These are phyloP conservation scores for Cyclanthera cordifolia DNA, from an alignment of 306 rosid genomes.

Conservation along the genomic window DNA sequence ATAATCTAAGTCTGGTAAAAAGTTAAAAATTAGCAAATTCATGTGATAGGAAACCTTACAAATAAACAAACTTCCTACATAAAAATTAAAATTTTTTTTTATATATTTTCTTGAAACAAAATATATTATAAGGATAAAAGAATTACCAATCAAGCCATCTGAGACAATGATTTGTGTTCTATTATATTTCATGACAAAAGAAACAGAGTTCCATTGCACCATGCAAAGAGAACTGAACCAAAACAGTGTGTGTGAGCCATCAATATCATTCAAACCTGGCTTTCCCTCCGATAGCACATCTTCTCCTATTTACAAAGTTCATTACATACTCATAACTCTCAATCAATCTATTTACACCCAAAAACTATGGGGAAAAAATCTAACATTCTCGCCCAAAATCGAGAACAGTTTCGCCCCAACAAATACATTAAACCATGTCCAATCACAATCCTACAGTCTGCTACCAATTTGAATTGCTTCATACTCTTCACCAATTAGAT, in stretches of 20 bases:
- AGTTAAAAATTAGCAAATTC: too few species aligned
- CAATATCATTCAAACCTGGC: not conserved
- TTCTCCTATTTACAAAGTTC: constrained; percentile 9
- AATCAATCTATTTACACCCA: constrained; percentile 11
- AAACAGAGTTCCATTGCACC: constrained; percentile 5
- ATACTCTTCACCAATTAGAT: not conserved
- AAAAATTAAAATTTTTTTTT: too few species aligned
- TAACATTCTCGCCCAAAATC: constrained; percentile 7
- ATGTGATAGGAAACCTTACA: too few species aligned
- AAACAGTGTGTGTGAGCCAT: not conserved
- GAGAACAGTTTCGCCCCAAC: constrained; percentile 3
- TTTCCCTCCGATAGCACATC: not conserved
- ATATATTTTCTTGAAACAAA: too few species aligned
- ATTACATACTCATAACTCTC: constrained; percentile 10
- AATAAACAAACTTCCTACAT: too few species aligned
- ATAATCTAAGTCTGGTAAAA: too few species aligned
- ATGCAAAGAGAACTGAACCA: constrained; percentile 1
- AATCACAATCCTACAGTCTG: constrained; percentile 2
- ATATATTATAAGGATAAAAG: too few species aligned
- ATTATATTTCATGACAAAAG: constrained; percentile 3
- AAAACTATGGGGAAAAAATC: constrained; percentile 2
- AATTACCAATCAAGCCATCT: not conserved
- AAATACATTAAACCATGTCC: constrained; percentile 4
- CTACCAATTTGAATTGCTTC: not conserved
- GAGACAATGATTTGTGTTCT: not conserved